Conservation (phyloP, 2,329 filamentous ascomycete species). For the Botrytis fabae region DNA sequence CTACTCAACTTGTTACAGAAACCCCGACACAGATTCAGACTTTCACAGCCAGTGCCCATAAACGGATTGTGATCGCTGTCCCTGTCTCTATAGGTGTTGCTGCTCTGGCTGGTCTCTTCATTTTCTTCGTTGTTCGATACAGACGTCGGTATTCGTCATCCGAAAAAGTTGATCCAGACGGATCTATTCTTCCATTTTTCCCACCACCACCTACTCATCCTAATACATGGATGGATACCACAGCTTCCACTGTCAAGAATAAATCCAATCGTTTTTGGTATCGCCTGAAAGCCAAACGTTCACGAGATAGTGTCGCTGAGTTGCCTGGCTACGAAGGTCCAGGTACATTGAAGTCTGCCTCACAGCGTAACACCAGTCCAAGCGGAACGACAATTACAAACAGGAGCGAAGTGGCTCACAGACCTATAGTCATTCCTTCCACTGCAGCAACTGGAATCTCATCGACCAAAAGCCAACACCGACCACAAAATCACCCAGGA, state of each 20-base stretch:
- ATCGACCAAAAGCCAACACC: background rate
- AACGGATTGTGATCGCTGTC: background rate
- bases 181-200: constrained; percentile 21
- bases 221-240: constrained; percentile 17
- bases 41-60: background rate
- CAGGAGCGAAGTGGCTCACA: background rate
- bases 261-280: background rate
- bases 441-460: background rate
- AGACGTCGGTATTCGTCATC: background rate
- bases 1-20: background rate
- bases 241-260: background rate
- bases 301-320: constrained; percentile 15
- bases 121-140: constrained; percentile 9
- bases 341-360: background rate
- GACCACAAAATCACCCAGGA: background rate
- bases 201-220: constrained; percentile 20
- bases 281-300: background rate
- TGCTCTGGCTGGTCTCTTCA: background rate
- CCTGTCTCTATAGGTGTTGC: background rate
- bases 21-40: background rate
- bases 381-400: background rate
- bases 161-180: background rate
- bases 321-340: constrained; percentile 16
- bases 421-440: background rate
- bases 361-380: background rate